These are phyloP conservation scores for Mycosarcoma maydis DNA, from an alignment of 1,284 basidiomycete species.

Conservation along the genomic window DNA sequence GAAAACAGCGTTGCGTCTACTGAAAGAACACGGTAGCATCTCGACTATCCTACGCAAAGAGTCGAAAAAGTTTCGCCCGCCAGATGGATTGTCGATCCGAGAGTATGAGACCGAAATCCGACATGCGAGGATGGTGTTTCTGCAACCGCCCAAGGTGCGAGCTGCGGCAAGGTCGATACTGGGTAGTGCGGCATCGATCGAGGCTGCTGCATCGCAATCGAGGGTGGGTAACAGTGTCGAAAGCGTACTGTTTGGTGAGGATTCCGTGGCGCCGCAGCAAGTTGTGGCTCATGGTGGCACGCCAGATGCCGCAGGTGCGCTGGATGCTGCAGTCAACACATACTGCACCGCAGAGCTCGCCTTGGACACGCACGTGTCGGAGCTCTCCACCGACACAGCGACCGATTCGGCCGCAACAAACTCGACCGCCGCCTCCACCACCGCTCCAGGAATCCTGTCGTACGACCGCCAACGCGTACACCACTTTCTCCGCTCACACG, in stretches of 20 bases:
- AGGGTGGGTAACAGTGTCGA: slow-evolving; percentile 2
- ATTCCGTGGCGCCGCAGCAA: background rate
- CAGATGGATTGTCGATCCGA: slow-evolving; percentile 42
- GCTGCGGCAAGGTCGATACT: slow-evolving; percentile 32
- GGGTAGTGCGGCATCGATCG: slow-evolving; percentile 8
- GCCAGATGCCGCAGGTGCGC: background rate
- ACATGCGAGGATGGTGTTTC: slow-evolving; percentile 54
- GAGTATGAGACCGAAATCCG: slow-evolving; percentile 57
- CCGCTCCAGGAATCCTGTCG: background rate
- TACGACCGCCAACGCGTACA: slow-evolving; percentile 41
- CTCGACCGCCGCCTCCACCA: background rate
- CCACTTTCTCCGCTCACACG: slow-evolving; percentile 33
- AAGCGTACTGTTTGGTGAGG: slow-evolving; percentile 11
- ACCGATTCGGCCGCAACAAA: background rate
- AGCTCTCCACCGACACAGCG: background rate
- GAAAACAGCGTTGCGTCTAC: slow-evolving; percentile 43
- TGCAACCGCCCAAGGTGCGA: slow-evolving; percentile 48
- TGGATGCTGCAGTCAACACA: slow-evolving; percentile 1
- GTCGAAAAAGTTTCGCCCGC: slow-evolving; percentile 44
- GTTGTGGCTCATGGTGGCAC: background rate
- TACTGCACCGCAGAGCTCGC: slow-evolving; percentile 17
- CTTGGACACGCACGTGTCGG: background rate
- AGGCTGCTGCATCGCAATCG: background rate
- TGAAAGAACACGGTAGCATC: slow-evolving; percentile 54
- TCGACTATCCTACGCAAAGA: slow-evolving; percentile 33